phyloP scores from a whole-genome alignment of 1,284 basidiomycete genomes.

The Ganoderma sinense region DNA sequence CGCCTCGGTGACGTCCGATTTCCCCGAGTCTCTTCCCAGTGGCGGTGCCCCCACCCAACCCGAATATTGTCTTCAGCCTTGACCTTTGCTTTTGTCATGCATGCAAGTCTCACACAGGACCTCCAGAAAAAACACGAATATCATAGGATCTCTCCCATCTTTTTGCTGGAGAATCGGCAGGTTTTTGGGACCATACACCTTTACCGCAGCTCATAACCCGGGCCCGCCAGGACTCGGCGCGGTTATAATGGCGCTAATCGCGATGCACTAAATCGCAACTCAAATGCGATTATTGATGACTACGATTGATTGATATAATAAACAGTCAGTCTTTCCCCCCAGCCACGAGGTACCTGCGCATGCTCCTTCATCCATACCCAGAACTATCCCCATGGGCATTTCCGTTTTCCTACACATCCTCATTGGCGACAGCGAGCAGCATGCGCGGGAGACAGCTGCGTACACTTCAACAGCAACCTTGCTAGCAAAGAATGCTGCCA shows the following conservation, averaged over 20 bases:
- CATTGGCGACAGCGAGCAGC: slow-evolving; percentile 46
- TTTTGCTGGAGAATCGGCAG: too few relatives aligned
- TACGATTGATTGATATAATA: too few relatives aligned
- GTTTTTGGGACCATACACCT: too few relatives aligned
- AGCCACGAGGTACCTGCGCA: too few relatives aligned
- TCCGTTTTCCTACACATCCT: slow-evolving; percentile 47
- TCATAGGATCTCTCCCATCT: neutral
- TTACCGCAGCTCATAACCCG: too few relatives aligned
- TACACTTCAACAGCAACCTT: slow-evolving; percentile 43
- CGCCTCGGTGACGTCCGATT: neutral
- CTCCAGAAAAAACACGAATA: neutral
- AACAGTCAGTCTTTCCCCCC: neutral
- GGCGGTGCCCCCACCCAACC: neutral
- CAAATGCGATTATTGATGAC: too few relatives aligned
- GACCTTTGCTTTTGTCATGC: neutral
- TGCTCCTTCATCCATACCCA: neutral
- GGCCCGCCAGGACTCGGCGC: too few relatives aligned
- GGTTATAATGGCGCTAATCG: too few relatives aligned
- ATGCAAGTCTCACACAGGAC: neutral
- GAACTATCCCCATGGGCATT: slow-evolving; percentile 3
- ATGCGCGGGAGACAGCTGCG: slow-evolving; percentile 39
- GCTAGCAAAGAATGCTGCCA: slow-evolving; percentile 46
- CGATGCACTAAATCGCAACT: too few relatives aligned
- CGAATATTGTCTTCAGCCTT: neutral
- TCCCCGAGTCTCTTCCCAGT: neutral